phyloP scores from a whole-genome alignment of 2,329 filamentous ascomycete species.

The Phialophora macrospora region DNA sequence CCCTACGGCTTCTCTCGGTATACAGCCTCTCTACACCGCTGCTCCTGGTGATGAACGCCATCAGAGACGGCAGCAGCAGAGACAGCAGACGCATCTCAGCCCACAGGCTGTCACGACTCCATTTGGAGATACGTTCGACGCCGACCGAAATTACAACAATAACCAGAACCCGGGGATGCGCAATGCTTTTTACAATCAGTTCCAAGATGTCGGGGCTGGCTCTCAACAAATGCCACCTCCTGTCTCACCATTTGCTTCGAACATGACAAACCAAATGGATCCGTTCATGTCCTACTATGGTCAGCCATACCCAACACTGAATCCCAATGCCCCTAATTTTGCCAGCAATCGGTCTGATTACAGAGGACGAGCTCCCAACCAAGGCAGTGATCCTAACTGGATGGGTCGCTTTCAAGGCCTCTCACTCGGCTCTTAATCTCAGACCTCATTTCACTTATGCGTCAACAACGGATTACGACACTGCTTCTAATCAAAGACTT shows the following conservation, averaged over 20 bases:
- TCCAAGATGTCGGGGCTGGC: conserved; percentile 32
- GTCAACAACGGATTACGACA: conserved; percentile 12
- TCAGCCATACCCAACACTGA: conserved; percentile 41
- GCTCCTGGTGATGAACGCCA: conserved; percentile 33
- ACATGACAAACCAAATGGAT: conserved; percentile 40
- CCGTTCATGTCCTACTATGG: conserved; percentile 36
- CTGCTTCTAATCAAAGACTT: conserved; percentile 15
- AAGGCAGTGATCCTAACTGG: conserved; percentile 33
- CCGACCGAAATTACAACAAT: conserved; percentile 34
- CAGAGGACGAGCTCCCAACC: conserved; percentile 44
- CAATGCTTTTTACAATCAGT: conserved; percentile 31
- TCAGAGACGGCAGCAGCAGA: conserved; percentile 39
- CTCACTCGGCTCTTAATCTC: conserved; percentile 66
- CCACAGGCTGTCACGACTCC: conserved; percentile 33
- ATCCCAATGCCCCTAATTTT: conserved; percentile 36
- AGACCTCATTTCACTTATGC: conserved; percentile 2
- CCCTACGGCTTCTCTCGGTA: conserved; percentile 65
- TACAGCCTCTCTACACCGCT: conserved; percentile 59
- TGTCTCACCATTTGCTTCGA: conserved; percentile 41
- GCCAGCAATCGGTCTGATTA: conserved; percentile 38
- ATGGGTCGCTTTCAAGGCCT: conserved; percentile 61
- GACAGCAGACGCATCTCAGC: conserved; percentile 27
- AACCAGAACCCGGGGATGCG: conserved; percentile 27
- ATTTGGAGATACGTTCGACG: conserved; percentile 35
- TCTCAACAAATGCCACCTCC: conserved; percentile 42